Conservation (phyloP, 164 flowering plant species). For the Hamamelis virginiana region DNA sequence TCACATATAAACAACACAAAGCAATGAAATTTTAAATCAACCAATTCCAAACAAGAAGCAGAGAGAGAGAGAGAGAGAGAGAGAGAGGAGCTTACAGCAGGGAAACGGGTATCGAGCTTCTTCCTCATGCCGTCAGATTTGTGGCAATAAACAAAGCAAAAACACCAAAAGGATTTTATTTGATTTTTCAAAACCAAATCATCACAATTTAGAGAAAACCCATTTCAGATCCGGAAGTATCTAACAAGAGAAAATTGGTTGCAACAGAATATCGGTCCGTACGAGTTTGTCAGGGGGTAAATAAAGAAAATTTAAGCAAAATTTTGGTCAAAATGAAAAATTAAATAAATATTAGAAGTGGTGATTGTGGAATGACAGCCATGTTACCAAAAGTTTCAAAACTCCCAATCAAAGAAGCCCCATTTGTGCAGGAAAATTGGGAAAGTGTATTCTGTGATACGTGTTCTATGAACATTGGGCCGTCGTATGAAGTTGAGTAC, state of each 20-base stretch:
- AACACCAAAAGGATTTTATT: not conserved
- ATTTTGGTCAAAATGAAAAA: not conserved
- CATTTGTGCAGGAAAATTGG: no score
- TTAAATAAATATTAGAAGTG: not conserved
- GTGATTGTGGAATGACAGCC: not conserved
- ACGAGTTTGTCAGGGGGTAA: slow-evolving; percentile 11
- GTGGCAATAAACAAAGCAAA: slow-evolving; percentile 6
- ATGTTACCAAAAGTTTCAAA: not conserved
- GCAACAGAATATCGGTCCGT: slow-evolving; percentile 24
- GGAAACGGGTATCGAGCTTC: slow-evolving; percentile 59
- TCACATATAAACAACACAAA: not conserved
- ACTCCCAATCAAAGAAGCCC: no score
- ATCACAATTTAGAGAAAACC: not conserved
- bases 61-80: not conserved
- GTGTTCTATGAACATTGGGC: not conserved
- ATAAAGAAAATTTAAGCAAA: not conserved
- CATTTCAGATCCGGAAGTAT: slow-evolving; percentile 20
- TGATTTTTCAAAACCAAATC: not conserved
- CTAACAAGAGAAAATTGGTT: not conserved
- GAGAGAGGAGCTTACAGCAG: slow-evolving; percentile 32
- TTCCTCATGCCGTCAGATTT: slow-evolving; percentile 42
- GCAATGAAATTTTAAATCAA: not conserved
- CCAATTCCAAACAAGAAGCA: not conserved
- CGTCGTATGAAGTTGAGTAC: not conserved
- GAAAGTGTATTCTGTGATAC: not conserved